Conservation (phyloP, 2,329 filamentous ascomycete species). For the Magnaporthiopsis incrustans region DNA sequence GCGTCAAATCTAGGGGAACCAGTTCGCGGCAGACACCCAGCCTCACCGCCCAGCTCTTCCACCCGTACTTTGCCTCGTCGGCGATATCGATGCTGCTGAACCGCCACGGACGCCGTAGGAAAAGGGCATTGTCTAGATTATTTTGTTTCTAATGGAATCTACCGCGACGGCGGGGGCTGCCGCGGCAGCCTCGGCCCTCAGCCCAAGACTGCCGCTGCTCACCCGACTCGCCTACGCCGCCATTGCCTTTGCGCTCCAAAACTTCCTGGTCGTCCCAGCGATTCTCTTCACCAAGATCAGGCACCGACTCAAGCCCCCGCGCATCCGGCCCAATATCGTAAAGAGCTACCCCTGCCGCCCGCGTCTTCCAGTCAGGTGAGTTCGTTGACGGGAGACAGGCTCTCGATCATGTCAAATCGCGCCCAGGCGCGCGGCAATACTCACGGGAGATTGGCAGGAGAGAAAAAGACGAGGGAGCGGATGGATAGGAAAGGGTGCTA, state of each 20-base stretch:
- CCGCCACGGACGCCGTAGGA: background rate
- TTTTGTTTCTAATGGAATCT: background rate
- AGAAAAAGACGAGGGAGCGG: too few species aligned
- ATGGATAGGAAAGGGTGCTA: background rate
- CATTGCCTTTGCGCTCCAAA: background rate
- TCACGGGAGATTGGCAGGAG: background rate
- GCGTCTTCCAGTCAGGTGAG: slow-evolving; percentile 5
- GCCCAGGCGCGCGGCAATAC: background rate
- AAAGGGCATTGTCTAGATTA: background rate
- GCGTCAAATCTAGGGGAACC: background rate
- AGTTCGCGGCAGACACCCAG: background rate
- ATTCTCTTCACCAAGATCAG: background rate
- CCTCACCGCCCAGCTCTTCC: background rate
- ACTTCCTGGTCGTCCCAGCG: background rate
- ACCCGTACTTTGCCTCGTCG: background rate
- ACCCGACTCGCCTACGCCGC: background rate
- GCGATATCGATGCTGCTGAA: background rate
- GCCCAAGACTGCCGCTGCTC: background rate
- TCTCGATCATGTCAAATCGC: background rate
- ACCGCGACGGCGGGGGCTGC: background rate
- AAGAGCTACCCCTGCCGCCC: slow-evolving; percentile 2
- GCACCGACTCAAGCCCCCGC: background rate
- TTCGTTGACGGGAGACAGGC: background rate
- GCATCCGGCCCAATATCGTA: slow-evolving; percentile 1
- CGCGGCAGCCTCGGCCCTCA: background rate